Percentiles rank a stretch among this genome's conserved stretches.
Conservation (phyloP, 1,284 basidiomycete genomes). For the Tilletia walkeri region DNA sequence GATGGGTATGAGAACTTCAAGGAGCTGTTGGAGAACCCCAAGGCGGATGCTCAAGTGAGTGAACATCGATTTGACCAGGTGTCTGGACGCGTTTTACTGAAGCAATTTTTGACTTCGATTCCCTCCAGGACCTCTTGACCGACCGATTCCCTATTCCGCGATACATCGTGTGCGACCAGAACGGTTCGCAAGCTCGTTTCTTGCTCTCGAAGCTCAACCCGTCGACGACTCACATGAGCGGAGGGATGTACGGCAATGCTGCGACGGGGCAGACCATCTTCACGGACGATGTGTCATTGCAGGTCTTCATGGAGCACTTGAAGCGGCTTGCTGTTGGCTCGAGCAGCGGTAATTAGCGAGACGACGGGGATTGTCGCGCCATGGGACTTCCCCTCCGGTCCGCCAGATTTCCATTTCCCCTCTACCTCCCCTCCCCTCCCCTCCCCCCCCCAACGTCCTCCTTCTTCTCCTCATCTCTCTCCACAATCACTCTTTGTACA, state of each 20-base stretch:
- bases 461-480: no score
- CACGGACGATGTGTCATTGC: conserved; percentile 81
- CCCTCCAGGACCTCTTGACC: conserved; percentile 75
- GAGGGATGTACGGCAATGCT: conserved; percentile 60
- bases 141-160: conserved; percentile 96
- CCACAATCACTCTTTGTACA: no score
- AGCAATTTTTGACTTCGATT: no score
- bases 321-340: conserved; percentile 55
- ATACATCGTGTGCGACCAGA: conserved; percentile 97
- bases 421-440: no score
- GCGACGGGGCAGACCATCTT: conserved; percentile 83
- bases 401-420: no score
- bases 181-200: conserved; percentile 96
- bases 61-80: neutral
- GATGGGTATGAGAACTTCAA: conserved; percentile 99
- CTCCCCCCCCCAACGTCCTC: no score
- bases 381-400: no score
- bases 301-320: conserved; percentile 58
- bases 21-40: conserved; percentile 83
- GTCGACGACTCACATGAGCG: conserved; percentile 93
- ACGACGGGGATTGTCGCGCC: no score
- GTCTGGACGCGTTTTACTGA: neutral
- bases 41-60: conserved; percentile 61
- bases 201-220: conserved; percentile 94
- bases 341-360: conserved; percentile 19